phyloP scores from a whole-genome alignment of 768 basidiomycete species.

The Strobilomyces dryophilus region DNA sequence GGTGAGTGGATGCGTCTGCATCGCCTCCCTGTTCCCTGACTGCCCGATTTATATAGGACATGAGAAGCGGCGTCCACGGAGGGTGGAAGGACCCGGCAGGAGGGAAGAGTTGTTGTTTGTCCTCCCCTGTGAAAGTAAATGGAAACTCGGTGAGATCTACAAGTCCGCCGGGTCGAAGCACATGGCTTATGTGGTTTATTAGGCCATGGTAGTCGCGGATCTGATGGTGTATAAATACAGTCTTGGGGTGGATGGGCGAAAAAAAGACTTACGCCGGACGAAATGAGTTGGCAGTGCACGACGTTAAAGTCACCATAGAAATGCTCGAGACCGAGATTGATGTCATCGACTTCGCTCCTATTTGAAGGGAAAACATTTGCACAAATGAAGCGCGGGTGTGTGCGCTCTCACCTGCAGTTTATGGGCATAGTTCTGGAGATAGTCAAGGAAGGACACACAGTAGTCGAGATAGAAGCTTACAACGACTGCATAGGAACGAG shows the following conservation, averaged over 20 bases:
- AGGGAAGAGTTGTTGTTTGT: conserved; percentile 42
- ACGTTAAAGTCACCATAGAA: conserved; percentile 77
- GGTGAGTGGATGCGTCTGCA: conserved; percentile 55
- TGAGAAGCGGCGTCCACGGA: conserved; percentile 63
- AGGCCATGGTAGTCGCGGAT: conserved; percentile 63
- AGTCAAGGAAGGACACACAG: conserved; percentile 15
- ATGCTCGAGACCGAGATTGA: conserved; percentile 81
- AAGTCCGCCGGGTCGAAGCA: conserved; percentile 68
- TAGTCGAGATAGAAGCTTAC: conserved; percentile 38
- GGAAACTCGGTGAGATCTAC: conserved; percentile 67
- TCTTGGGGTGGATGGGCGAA: conserved; percentile 11
- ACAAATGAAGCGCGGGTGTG: background rate
- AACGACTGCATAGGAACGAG: conserved; percentile 73
- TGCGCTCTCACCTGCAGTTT: conserved; percentile 55
- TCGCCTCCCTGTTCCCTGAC: conserved; percentile 55
- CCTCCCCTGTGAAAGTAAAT: conserved; percentile 54
- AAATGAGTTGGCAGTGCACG: conserved; percentile 67
- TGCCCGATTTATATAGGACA: conserved; percentile 51
- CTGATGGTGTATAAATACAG: conserved; percentile 33
- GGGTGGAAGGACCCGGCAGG: conserved; percentile 40
- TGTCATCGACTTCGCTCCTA: conserved; percentile 81
- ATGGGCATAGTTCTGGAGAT: conserved; percentile 55
- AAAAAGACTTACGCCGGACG: conserved; percentile 56
- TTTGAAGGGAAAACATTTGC: conserved; percentile 5
- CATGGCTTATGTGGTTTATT: conserved; percentile 61